These are phyloP conservation scores for Periconia sp. DNA, from an alignment of 2,329 filamentous ascomycete genomes.

Conservation along the genomic window DNA sequence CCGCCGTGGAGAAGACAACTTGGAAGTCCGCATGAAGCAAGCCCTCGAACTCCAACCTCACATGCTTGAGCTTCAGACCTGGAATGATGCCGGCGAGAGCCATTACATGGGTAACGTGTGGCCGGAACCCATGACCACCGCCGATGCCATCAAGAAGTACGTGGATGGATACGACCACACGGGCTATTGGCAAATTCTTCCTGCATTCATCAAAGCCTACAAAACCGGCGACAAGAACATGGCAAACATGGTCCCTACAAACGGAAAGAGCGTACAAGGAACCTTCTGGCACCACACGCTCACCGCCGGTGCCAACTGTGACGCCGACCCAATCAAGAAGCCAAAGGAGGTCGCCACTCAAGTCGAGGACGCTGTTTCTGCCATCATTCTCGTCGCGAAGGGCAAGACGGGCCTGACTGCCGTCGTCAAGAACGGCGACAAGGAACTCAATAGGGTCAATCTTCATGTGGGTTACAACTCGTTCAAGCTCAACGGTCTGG, in stretches of 20 bases:
- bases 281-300: slow-evolving; percentile 25
- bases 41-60: slow-evolving; percentile 39
- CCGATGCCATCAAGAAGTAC: slow-evolving; percentile 24
- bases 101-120: slow-evolving; percentile 48
- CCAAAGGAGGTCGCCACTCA: slow-evolving; percentile 4
- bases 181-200: slow-evolving; percentile 39
- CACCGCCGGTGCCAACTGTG: slow-evolving; percentile 30
- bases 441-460: slow-evolving; percentile 13
- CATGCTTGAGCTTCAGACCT: slow-evolving; percentile 45
- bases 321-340: slow-evolving; percentile 49
- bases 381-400: slow-evolving; percentile 26
- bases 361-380: slow-evolving; percentile 19
- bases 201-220: slow-evolving; percentile 42
- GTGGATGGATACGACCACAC: slow-evolving; percentile 38
- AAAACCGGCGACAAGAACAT: slow-evolving; percentile 34
- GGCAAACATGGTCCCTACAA: slow-evolving; percentile 20
- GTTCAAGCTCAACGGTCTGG: slow-evolving; percentile 22
- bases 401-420: slow-evolving; percentile 19
- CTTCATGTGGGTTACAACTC: slow-evolving; percentile 20
- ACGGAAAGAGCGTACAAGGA: slow-evolving; percentile 18
- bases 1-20: slow-evolving; percentile 42
- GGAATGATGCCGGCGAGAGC: slow-evolving; percentile 46
- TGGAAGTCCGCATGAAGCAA: slow-evolving; percentile 30
- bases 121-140: slow-evolving; percentile 32
- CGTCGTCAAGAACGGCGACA: slow-evolving; percentile 23